Evolutionary conservation across 2,329 filamentous ascomycete species (phyloP), one percentile per base, ranked within the genome.

Genomic region (Paecilomyces fulvus): DNA sequence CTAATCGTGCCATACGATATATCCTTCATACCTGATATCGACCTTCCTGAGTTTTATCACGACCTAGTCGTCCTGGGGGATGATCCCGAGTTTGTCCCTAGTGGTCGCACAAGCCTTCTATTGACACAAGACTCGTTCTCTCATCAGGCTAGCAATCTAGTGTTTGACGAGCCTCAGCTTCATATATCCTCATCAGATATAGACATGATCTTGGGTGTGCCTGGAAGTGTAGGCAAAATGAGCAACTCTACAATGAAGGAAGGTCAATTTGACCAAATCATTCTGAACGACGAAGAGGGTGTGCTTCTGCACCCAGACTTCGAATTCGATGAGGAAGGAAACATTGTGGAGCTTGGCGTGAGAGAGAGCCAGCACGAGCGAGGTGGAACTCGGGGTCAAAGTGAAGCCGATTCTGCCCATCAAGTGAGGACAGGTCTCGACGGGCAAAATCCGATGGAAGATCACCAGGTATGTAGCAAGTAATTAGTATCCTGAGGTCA

Each of bases 1-100:
- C 84, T 96, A 56, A 77, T 90, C 2, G 78, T 97, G 1, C 78
- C 83, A 55, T 90, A 97, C 65, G 92, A 97, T 65, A 90, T 91
- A 0, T 80, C 83, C 48, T 96, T 97, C 67, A 73, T 89, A 9
- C 85, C 87, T 0, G 83, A 87, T 49, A 78, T 85, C 31, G 76
- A 78, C 31, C 75, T 90, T 25, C 83, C 85, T 1, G 76, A 80
- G 0, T 77, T 87, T 56, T 78, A 85, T 30, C 68, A 83, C 21
- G 78, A 83, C 52, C 66, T 85, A 14, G 72, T 73, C 10, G 69
- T 72, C 2, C 68, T 82, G 37, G 67, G 76, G 30, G 57, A 73
- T n/a, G 61, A 65, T 11, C 60, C 70, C 1, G 67, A 74, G 5
- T 63, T 72, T 5, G 62, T 57, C 55, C 64, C 57, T 59, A 70